These are phyloP conservation scores for Rubroshorea leprosula DNA, from an alignment of 345 rosid species.

Conservation along the genomic window DNA sequence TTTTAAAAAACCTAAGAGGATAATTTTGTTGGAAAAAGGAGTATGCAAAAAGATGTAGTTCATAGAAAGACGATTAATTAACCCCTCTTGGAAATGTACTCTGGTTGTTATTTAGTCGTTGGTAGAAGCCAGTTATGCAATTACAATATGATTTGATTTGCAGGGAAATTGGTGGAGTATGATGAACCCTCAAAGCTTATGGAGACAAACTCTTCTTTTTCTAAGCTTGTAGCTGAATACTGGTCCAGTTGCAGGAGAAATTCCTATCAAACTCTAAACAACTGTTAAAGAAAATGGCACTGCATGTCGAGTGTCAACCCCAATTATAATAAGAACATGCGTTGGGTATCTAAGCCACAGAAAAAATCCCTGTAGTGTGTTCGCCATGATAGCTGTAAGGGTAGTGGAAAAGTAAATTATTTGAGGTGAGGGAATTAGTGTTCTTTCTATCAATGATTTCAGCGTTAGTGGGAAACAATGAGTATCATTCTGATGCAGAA, in stretches of 20 bases:
- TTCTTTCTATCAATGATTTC: slow-evolving; percentile 62
- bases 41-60: no score
- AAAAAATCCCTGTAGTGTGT: background rate
- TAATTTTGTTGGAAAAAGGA: no score
- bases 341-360: background rate
- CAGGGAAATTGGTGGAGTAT: slow-evolving; percentile 59
- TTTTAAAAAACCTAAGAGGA: no score
- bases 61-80: no score
- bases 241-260: slow-evolving; percentile 53
- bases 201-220: slow-evolving; percentile 57
- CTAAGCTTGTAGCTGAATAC: slow-evolving; percentile 71
- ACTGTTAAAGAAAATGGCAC: no score
- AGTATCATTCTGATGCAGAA: no score
- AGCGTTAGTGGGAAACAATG: slow-evolving; percentile 38
- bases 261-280: slow-evolving; percentile 28
- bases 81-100: no score
- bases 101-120: background rate
- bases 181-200: slow-evolving; percentile 55
- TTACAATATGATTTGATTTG: background rate
- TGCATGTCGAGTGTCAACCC: slow-evolving; percentile 60
- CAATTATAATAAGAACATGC: slow-evolving; percentile 47
- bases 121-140: no score
- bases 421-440: slow-evolving; percentile 72
- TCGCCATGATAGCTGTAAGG: slow-evolving; percentile 43
- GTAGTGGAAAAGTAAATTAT: slow-evolving; percentile 56